Evolutionary conservation across 75 land plant species (phyloP).

Genomic region (Larix kaempferi): DNA sequence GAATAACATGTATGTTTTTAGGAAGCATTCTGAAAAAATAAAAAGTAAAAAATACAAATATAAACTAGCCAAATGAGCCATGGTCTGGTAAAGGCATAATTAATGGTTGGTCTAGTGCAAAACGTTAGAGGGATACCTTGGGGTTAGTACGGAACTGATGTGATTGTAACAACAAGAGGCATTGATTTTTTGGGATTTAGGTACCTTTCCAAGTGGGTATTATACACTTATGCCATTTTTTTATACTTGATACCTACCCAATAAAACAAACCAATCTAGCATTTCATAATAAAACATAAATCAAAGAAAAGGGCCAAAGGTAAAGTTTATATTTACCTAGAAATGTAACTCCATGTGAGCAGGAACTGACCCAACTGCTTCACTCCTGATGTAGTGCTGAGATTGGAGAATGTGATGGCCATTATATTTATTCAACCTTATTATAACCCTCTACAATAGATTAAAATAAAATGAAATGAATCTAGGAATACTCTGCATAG

Average conservation of each 20-base stretch:
- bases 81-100: no score
- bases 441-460: no score
- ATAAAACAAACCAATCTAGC: slow-evolving; percentile 1
- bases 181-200: slow-evolving; percentile 46
- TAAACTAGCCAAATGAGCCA: no score
- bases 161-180: slow-evolving; percentile 65
- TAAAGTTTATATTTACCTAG: slow-evolving; percentile 40
- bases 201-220: slow-evolving; percentile 51
- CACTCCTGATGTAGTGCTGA: slow-evolving; percentile 57
- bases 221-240: slow-evolving; percentile 80
- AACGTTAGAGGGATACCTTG: slow-evolving; percentile 31
- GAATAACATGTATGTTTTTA: no score
- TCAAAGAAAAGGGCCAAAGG: background rate
- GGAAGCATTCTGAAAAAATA: no score
- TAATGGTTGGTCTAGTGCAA: no score
- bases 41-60: no score
- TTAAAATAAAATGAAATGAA: no score
- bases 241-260: slow-evolving; percentile 53
- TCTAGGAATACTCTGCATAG: no score
- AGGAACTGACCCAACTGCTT: slow-evolving; percentile 67
- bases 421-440: no score
- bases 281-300: background rate
- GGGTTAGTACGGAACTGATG: slow-evolving; percentile 44
- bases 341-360: slow-evolving; percentile 58
- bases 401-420: slow-evolving; percentile 54